Conservation (phyloP, 2,329 filamentous ascomycete species). For the Calonectria honghensis region DNA sequence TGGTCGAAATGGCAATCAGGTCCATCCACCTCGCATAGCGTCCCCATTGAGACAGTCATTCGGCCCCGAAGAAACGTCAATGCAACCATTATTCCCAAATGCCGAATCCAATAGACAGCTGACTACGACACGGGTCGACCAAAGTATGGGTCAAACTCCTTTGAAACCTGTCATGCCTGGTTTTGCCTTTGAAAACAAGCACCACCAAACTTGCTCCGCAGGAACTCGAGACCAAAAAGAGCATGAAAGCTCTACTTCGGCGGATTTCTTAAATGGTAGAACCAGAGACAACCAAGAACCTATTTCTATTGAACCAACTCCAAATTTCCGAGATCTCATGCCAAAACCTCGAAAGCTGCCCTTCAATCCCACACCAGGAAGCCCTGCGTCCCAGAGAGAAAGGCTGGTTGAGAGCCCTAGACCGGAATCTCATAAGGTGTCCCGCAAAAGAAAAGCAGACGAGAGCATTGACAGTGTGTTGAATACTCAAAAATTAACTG, state of each 20-base stretch:
- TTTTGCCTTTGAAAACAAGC: background rate
- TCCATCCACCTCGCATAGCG: conserved; percentile 51
- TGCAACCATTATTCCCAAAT: background rate
- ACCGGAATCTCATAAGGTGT: too few relatives aligned
- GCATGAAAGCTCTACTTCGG: too few relatives aligned
- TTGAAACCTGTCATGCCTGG: background rate
- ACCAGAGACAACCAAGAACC: background rate
- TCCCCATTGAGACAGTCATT: conserved; percentile 55
- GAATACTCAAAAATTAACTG: background rate
- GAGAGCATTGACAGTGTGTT: background rate
- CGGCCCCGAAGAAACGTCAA: conserved; percentile 23
- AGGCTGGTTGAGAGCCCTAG: background rate
- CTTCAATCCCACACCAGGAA: conserved; percentile 44
- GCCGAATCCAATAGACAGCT: background rate
- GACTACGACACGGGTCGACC: too few relatives aligned
- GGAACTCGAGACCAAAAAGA: too few relatives aligned
- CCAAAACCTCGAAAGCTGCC: conserved; percentile 58
- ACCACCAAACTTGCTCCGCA: background rate
- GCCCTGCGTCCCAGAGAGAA: background rate
- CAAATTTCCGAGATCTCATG: conserved; percentile 56
- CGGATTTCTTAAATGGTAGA: background rate
- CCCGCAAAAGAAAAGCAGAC: background rate
- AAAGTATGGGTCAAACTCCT: background rate
- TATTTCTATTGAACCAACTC: too few relatives aligned
- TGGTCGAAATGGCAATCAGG: conserved; percentile 34